Evolutionary conservation across 495 filamentous ascomycete genomes (phyloP).

Genomic region (Aspergillus homomorphus): DNA sequence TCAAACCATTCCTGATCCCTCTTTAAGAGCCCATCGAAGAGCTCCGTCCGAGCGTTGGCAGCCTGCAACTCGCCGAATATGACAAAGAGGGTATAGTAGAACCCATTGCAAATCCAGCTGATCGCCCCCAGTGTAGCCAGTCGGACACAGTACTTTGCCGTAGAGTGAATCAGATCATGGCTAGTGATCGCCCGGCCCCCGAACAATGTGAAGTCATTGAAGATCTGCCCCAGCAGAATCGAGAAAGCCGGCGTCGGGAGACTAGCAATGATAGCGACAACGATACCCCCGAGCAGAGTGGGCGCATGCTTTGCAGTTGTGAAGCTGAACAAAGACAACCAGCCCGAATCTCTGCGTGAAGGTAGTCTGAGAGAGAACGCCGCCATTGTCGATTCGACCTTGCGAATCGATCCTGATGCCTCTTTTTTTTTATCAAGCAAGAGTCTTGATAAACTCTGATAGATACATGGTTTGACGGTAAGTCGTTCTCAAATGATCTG

Average conservation of each 20-base stretch:
- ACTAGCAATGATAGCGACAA: constrained; percentile 59
- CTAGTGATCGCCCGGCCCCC: constrained; percentile 52
- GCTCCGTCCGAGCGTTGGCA: constrained; percentile 53
- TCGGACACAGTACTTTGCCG: constrained; percentile 55
- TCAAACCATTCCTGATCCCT: constrained; percentile 88
- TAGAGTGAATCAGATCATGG: constrained; percentile 49
- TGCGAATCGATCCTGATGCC: not conserved
- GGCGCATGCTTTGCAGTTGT: constrained; percentile 59
- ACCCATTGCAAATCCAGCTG: constrained; percentile 62
- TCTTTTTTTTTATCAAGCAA: not conserved
- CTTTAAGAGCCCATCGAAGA: constrained; percentile 65
- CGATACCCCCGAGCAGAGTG: constrained; percentile 48
- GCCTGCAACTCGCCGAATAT: constrained; percentile 80
- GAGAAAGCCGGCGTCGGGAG: constrained; percentile 61
- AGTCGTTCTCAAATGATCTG: not conserved
- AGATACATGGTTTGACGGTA: not conserved
- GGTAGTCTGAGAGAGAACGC: not conserved
- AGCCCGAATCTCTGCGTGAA: constrained; percentile 26
- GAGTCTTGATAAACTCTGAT: not conserved
- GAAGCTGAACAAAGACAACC: constrained; percentile 68
- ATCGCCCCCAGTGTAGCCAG: constrained; percentile 58
- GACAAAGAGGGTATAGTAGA: constrained; percentile 67
- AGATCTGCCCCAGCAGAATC: constrained; percentile 71
- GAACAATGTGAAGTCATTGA: constrained; percentile 65
- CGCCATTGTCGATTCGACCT: not conserved